Conservation (phyloP, 106 monocot species). For the Dioscorea dumetorum region DNA sequence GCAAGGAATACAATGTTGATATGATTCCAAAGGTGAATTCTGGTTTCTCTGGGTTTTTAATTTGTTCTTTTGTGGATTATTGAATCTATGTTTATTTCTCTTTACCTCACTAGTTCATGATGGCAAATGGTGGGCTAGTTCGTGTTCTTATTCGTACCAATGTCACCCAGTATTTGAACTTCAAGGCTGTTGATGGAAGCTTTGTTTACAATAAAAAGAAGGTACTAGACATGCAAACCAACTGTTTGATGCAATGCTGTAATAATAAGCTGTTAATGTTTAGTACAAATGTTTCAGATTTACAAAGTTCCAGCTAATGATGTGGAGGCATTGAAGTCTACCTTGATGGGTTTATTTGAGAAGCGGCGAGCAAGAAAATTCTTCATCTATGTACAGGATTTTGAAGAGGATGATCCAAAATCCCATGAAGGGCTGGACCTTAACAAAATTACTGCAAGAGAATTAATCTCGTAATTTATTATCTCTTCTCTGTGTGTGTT, state of each 20-base stretch:
- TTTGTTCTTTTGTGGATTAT: background rate
- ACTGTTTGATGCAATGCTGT: no score
- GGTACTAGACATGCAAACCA: slow-evolving; percentile 17
- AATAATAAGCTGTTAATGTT: no score
- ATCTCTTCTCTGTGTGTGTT: background rate
- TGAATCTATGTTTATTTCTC: background rate
- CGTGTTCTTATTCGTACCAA: slow-evolving; percentile 88
- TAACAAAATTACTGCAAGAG: slow-evolving; percentile 60
- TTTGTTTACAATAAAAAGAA: slow-evolving; percentile 91
- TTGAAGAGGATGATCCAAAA: slow-evolving; percentile 68
- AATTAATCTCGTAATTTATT: slow-evolving; percentile 46
- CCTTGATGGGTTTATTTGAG: slow-evolving; percentile 90
- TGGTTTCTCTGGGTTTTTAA: background rate
- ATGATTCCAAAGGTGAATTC: slow-evolving; percentile 8
- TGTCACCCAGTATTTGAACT: slow-evolving; percentile 86
- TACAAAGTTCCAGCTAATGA: slow-evolving; percentile 93
- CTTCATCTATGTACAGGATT: slow-evolving; percentile 84
- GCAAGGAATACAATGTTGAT: slow-evolving; percentile 16
- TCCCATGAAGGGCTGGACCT: slow-evolving; percentile 82
- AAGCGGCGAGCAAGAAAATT: slow-evolving; percentile 85
- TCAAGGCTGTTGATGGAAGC: slow-evolving; percentile 96
- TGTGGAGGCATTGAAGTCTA: slow-evolving; percentile 87
- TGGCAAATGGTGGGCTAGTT: slow-evolving; percentile 91
- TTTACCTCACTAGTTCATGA: slow-evolving; percentile 66
- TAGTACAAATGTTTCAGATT: slow-evolving; percentile 18